Evolutionary conservation across 331 rosid species (phyloP).

Genomic region (Arachis monticola): DNA sequence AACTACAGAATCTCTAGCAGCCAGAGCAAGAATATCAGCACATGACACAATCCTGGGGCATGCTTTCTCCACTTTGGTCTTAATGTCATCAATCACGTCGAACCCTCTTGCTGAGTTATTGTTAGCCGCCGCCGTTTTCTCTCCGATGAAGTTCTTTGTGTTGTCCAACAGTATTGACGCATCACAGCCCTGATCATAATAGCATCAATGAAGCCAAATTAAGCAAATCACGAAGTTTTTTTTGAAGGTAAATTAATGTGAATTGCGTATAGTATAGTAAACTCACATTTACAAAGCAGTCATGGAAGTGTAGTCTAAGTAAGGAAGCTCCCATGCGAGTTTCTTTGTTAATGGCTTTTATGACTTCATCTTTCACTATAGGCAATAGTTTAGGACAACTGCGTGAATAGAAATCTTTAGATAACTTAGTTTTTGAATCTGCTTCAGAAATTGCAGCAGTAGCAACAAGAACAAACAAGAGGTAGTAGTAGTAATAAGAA

Average conservation of each 20-base stretch:
- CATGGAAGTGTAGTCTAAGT: conserved; percentile 53
- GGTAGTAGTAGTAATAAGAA: conserved; percentile 33
- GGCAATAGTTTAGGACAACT: conserved; percentile 43
- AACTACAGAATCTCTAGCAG: conserved; percentile 51
- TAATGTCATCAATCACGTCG: conserved; percentile 45
- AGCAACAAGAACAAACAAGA: conserved; percentile 36
- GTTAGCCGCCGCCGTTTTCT: conserved; percentile 47
- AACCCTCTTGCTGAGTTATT: conserved; percentile 50
- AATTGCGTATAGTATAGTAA: neutral
- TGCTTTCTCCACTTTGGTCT: conserved; percentile 44
- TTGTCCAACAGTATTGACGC: conserved; percentile 54
- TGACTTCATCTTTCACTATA: conserved; percentile 38
- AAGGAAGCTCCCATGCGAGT: conserved; percentile 53
- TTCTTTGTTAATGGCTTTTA: conserved; percentile 41
- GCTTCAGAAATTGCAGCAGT: conserved; percentile 28
- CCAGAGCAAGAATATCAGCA: conserved; percentile 56
- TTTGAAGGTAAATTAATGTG: conserved; percentile 1
- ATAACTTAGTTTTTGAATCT: conserved; percentile 29
- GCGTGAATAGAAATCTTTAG: conserved; percentile 31
- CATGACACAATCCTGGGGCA: conserved; percentile 53
- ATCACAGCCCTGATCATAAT: conserved; percentile 47
- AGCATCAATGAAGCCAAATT: neutral
- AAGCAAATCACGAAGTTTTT: neutral
- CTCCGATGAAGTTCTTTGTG: conserved; percentile 41
- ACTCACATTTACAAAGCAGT: conserved; percentile 52